Base-by-base conservation (phyloP, 2,329 filamentous ascomycete species). In the Tothia fuscella region DNA sequence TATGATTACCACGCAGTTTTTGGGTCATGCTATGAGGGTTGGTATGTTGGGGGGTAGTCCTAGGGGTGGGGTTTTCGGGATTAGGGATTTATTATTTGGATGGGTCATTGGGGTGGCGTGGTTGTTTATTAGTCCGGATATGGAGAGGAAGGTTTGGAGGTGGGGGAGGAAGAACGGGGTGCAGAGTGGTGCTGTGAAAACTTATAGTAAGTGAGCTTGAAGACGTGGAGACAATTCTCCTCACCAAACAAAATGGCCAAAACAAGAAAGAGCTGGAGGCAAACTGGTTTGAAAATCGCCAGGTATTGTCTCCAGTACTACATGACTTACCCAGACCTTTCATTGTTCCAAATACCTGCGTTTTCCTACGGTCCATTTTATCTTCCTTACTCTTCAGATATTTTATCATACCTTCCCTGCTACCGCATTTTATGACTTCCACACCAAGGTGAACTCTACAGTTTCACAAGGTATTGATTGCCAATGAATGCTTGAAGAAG, bases 11-110 rank as follows among this genome's bases (percentile, higher is more conserved):
- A 83, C 87, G 9, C 80, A 77, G 46, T 76, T 79, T 47, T 56
- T 94, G 35, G 84, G 82, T 1, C 62, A 74, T 43, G 53, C 85
- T 45, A 81, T 95, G 76, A 77, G 80, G 50, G 80, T 72, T 16
- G 62, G 64, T 20, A 57, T 62, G 20, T 54, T 75, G 46, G 69
- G 69, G 4, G 65, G 67, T 25, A 72, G 68, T 48, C 66, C 68
- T 21, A 66, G 70, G 47, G 71, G 76, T 47, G 67, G 63, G 28
- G 56, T 67, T 44, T 48, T 77, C 12, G 52, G 66, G 7, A 73
- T 78, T 9, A 51, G 66, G 13, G 74, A 78, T 49, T 74, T 71
- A 2, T 45, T 76, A 37, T 66, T 68, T 32, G 64, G 66, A 45
- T 76, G 71, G 68, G 49, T 72, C 5, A 66, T 67, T 35, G 65